A percentile compares a stretch with the other conserved stretches of the same genome.
These are phyloP conservation scores for Lyophyllum atratum DNA, from an alignment of 768 basidiomycete species.

Conservation along the genomic window DNA sequence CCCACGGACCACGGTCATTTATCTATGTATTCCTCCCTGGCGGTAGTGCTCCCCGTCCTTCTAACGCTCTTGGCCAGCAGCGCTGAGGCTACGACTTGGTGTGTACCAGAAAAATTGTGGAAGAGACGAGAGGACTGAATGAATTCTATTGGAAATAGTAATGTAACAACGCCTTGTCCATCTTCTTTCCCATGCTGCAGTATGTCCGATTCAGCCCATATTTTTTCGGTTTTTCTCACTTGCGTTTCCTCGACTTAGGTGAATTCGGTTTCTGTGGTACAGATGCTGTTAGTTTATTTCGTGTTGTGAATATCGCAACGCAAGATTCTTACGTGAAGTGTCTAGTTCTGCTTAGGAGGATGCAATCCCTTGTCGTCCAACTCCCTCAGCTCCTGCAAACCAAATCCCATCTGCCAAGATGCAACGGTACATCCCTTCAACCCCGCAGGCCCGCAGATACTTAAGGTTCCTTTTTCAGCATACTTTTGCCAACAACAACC, in stretches of 20 bases:
- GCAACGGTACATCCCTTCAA: slow-evolving; percentile 40
- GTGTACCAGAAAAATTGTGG: background rate
- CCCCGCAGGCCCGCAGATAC: background rate
- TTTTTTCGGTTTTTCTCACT: background rate
- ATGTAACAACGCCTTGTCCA: slow-evolving; percentile 45
- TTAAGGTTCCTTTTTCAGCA: slow-evolving; percentile 38
- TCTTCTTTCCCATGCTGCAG: slow-evolving; percentile 53
- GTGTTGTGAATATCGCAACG: background rate
- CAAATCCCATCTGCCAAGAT: slow-evolving; percentile 71
- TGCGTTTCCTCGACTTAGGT: slow-evolving; percentile 28
- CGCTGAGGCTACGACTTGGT: slow-evolving; percentile 15
- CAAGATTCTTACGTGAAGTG: slow-evolving; percentile 1
- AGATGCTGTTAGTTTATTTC: slow-evolving; percentile 36
- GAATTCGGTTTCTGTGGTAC: slow-evolving; percentile 58
- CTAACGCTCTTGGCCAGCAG: slow-evolving; percentile 11
- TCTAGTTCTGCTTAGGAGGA: slow-evolving; percentile 81
- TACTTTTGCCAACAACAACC: slow-evolving; percentile 64
- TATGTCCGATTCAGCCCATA: slow-evolving; percentile 26
- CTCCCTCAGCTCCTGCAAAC: slow-evolving; percentile 63
- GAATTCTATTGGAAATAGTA: slow-evolving; percentile 32
- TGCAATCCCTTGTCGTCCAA: slow-evolving; percentile 79
- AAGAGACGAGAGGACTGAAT: background rate
- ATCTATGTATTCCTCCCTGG: slow-evolving; percentile 12
- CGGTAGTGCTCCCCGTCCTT: slow-evolving; percentile 12
- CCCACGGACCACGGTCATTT: background rate